Base-by-base conservation (phyloP, 768 basidiomycete species). In the button mushroom (Agaricus bisporus) region DNA sequence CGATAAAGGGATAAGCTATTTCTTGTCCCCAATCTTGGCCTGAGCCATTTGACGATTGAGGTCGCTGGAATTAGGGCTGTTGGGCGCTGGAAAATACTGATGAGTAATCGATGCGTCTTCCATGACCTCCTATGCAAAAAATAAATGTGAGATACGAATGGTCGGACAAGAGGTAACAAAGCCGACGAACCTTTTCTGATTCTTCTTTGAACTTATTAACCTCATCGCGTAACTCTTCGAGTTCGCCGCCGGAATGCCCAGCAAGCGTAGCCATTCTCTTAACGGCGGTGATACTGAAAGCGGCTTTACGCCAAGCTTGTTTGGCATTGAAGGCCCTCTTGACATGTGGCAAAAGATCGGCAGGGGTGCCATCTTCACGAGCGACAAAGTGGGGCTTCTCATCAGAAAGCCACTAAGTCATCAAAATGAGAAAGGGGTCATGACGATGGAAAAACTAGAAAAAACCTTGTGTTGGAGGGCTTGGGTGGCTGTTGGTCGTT, bases 301-400 rank as follows among this genome's bases (percentile, higher is more conserved):
- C 88, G 2, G 91, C 92, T 66, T 88, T 90, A 60, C 86, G 86
- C 91, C 91, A 95, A 15, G 90, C 82, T 70, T 80, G 81, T 73
- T 81, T 89, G 29, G 91, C 93, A 65, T 97, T 83, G 72, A 97
- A 94, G 28, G 83, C 86, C 70, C 82, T 89, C 77, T 85, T 90
- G 69, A 98, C 87, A 42, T 88, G 81, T 26, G 95, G 95, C 61
- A 98, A 70, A 62, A 98, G 75, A 71, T 97, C 85, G 20, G 79
- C 80, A 25, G 85, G 83, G 41, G 73, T 74, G 43, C 86, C 88
- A 48, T 71, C 74, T 35, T 76, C 69, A 55, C 74, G 78, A 35
- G 78, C 70, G 35, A 90, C 88, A 67, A 81, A 89, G 72, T 91
- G 83, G 18, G 85, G 84, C 54, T 75, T 65, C 41, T 78, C 76